phyloP scores from a whole-genome alignment of 805 yeast genomes.

The Metschnikowia colocasiae region DNA sequence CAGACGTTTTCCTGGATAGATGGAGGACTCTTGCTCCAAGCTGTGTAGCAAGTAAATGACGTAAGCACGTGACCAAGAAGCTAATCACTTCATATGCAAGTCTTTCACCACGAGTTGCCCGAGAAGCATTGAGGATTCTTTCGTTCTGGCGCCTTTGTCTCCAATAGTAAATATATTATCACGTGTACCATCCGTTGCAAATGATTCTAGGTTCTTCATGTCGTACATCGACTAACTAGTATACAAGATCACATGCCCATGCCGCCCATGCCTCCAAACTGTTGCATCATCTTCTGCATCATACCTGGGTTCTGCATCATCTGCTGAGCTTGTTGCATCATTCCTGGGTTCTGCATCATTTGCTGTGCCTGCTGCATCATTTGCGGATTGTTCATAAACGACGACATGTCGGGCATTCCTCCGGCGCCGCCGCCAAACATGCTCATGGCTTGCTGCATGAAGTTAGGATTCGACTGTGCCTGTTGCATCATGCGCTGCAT shows the following conservation, averaged over 20 bases:
- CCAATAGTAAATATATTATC: too few relatives aligned
- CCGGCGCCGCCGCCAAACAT: conserved; percentile 55
- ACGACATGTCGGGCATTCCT: conserved; percentile 33
- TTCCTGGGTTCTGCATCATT: conserved; percentile 42
- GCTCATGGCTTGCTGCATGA: conserved; percentile 62
- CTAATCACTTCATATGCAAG: too few relatives aligned
- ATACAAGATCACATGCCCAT: conserved; percentile 4
- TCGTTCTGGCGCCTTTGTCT: too few relatives aligned
- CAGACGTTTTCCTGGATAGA: background rate
- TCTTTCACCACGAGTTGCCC: background rate
- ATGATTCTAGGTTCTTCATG: background rate
- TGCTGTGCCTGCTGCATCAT: conserved; percentile 47
- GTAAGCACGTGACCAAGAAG: background rate
- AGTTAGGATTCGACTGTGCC: conserved; percentile 47
- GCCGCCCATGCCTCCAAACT: conserved; percentile 47
- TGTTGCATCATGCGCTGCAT: conserved; percentile 55
- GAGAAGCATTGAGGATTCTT: too few relatives aligned
- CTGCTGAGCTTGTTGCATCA: conserved; percentile 43
- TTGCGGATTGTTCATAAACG: conserved; percentile 51
- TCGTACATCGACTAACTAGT: background rate
- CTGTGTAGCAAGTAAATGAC: background rate
- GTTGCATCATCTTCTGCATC: conserved; percentile 68
- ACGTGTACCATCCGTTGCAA: background rate
- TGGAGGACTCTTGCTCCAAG: background rate
- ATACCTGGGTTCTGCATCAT: conserved; percentile 58